Evolutionary conservation across 305 asterid genomes (phyloP).

Genomic region (Salvia sclarea): DNA sequence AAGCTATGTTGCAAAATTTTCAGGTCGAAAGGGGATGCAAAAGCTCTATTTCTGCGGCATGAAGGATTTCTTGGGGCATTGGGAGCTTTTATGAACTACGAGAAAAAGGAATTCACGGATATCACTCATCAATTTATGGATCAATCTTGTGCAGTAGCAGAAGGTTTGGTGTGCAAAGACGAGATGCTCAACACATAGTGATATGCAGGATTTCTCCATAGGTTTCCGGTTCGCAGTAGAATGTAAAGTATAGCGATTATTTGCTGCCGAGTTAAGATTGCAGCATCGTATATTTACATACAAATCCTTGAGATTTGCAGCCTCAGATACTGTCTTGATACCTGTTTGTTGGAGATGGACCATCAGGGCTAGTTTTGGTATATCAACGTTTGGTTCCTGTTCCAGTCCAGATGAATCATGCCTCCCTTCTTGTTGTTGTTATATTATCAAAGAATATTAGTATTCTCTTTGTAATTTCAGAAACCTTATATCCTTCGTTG

Average conservation of each 20-base stretch:
- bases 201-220: too few species aligned
- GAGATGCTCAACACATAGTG: background rate
- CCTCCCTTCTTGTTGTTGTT: background rate
- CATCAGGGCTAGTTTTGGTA: background rate
- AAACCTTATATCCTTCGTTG: too few species aligned
- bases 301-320: background rate
- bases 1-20: conserved; percentile 16
- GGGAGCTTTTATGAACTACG: conserved; percentile 68
- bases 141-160: conserved; percentile 21
- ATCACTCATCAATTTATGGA: conserved; percentile 38
- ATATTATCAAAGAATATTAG: background rate
- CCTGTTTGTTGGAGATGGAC: background rate
- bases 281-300: background rate
- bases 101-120: conserved; percentile 46
- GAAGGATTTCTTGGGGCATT: conserved; percentile 91
- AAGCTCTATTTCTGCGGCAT: conserved; percentile 74
- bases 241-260: conserved; percentile 29
- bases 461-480: too few species aligned
- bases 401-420: background rate
- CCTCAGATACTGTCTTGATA: conserved; percentile 2
- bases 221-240: background rate
- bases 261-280: conserved; percentile 34
- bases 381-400: background rate
- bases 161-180: background rate
- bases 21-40: conserved; percentile 93